Base-by-base conservation (phyloP, 2,329 filamentous ascomycete genomes). In the Fusarium liriodendri region DNA sequence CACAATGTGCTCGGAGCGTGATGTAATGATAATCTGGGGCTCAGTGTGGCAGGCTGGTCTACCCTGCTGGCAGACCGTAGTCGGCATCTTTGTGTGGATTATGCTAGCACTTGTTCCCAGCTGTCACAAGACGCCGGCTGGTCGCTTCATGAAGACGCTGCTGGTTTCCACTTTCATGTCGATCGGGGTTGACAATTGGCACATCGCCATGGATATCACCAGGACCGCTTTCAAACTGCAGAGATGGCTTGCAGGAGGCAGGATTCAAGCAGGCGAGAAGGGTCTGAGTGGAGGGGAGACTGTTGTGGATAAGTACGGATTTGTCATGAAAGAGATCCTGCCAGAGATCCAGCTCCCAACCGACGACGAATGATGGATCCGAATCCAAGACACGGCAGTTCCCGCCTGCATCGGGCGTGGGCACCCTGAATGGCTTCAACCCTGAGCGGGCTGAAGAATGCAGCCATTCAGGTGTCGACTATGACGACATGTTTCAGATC, bases 11-110 rank as follows among this genome's bases (percentile, higher is more conserved):
- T 80, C 79, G 4, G 69, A 80, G 5, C 69, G 75, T 10, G 85
- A 87, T 50, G 84, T 87, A 66, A 64, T 81, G 11, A 75, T 77
- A 50, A 82, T 89, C 6, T 89, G 87, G 87, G 80, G 79, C 16
- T 82, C 83, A 4, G 80, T 84, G 13, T 89, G 87, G 87, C 80
- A 83, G 20, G 83, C 87, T 6, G 83, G 85, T 2, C 79, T 88
- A 37, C 78, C 83, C 4, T 82, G 80, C 6, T 88, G 87, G 87
- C 85, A 85, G 67, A 77, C 80, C 3, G 80, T 86, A 27, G 79
- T 87, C 16, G 87, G 87, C 35, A 83, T 89, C 16, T 86, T 87
- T 63, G 79, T 83, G 59, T 89, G 87, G 87, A 78, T 87, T 27
- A 79, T 86, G 70, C 70, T 88, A 55, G 81, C 83, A 10, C 78